Evolutionary conservation across 169 alveolate species (phyloP).

Genomic region (Plasmodium ovale): DNA sequence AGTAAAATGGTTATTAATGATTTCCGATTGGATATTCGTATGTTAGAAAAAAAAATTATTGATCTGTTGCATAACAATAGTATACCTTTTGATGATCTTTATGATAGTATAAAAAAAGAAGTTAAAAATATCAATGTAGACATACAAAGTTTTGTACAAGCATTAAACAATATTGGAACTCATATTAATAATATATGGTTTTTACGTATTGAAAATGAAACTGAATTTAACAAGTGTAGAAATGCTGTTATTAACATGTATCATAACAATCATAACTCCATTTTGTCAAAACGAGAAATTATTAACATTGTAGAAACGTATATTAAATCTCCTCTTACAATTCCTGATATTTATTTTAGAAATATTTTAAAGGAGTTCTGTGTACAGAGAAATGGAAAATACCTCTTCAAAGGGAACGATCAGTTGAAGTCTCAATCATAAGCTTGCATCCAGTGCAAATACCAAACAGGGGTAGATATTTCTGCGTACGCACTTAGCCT

Average conservation of each 20-base stretch:
- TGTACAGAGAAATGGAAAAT: conserved; percentile 66
- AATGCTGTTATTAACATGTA: conserved; percentile 66
- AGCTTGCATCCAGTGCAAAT: no score
- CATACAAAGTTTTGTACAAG: conserved; percentile 34
- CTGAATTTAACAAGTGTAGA: conserved; percentile 68
- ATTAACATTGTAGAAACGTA: conserved; percentile 29
- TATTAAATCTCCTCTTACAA: conserved; percentile 60
- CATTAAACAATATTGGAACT: conserved; percentile 55
- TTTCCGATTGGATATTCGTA: conserved; percentile 52
- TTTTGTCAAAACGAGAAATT: conserved; percentile 59
- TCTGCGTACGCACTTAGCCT: not conserved
- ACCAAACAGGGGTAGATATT: not conserved
- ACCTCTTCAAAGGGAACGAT: conserved; percentile 71
- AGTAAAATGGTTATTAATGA: conserved; percentile 71
- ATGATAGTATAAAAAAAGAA: conserved; percentile 50
- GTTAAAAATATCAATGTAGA: conserved; percentile 39
- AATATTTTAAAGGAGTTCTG: conserved; percentile 76
- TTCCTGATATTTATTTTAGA: conserved; percentile 78
- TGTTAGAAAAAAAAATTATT: conserved; percentile 65
- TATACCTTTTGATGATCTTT: conserved; percentile 48
- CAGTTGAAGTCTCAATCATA: no score
- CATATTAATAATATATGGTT: conserved; percentile 71
- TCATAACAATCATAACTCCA: conserved; percentile 49
- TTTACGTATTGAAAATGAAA: conserved; percentile 37
- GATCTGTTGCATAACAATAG: conserved; percentile 62